These are phyloP conservation scores for Venturia pyrina DNA, from an alignment of 2,329 filamentous ascomycete species.

Conservation along the genomic window DNA sequence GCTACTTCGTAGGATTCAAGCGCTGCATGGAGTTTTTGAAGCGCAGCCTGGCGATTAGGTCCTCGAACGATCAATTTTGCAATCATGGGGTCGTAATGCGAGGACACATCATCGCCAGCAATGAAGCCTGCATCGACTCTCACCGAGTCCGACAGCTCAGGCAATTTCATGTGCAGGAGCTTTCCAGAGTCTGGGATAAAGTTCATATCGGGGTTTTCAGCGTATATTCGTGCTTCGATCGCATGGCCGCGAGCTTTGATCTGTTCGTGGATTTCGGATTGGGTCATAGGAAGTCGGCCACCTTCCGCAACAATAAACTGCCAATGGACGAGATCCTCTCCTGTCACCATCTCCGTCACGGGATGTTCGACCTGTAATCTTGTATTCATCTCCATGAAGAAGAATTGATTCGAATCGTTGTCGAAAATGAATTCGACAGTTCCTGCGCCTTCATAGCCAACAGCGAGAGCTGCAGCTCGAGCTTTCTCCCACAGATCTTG, in stretches of 20 bases:
- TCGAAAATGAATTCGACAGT: slow-evolving; percentile 63
- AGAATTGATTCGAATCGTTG: slow-evolving; percentile 55
- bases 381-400: slow-evolving; percentile 68
- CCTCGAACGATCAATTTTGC: slow-evolving; percentile 92
- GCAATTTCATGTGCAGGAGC: slow-evolving; percentile 72
- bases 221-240: slow-evolving; percentile 93
- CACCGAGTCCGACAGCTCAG: slow-evolving; percentile 57
- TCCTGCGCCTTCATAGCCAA: slow-evolving; percentile 55
- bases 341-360: slow-evolving; percentile 73
- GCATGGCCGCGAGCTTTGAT: slow-evolving; percentile 74
- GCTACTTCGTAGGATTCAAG: slow-evolving; percentile 87
- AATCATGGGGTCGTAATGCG: slow-evolving; percentile 98
- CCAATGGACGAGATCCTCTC: slow-evolving; percentile 81
- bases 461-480: slow-evolving; percentile 50
- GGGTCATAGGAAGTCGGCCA: slow-evolving; percentile 54
- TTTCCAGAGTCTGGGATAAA: slow-evolving; percentile 92
- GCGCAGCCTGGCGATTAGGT: slow-evolving; percentile 64
- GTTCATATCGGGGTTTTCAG: slow-evolving; percentile 82
- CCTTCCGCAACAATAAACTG: slow-evolving; percentile 80
- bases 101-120: slow-evolving; percentile 81
- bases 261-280: slow-evolving; percentile 53
- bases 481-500: slow-evolving; percentile 58
- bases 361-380: slow-evolving; percentile 94
- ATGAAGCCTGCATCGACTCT: slow-evolving; percentile 91
- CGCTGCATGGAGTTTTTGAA: slow-evolving; percentile 71